phyloP scores from a whole-genome alignment of 148 eudicot species.

The Silene conica region DNA sequence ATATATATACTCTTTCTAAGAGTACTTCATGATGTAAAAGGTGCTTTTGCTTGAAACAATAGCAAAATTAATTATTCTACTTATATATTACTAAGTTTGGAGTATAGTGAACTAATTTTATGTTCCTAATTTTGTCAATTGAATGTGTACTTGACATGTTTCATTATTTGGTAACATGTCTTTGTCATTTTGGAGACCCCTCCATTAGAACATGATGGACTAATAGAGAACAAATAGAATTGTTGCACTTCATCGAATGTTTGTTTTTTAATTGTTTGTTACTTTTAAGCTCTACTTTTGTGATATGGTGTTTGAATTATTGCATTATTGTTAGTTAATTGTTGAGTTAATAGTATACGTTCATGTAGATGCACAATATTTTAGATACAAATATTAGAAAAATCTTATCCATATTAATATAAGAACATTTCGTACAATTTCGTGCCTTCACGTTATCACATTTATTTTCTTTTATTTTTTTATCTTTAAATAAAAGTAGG shows the following conservation, averaged over 20 bases:
- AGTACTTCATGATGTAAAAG: background rate
- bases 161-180: constrained; percentile 23
- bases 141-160: constrained; percentile 20
- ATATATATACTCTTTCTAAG: constrained; percentile 7
- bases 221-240: background rate
- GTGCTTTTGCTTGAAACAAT: constrained; percentile 20
- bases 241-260: background rate
- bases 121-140: constrained; percentile 14
- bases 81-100: background rate
- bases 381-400: too few relatives aligned
- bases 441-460: too few relatives aligned
- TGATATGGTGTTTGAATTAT: too few relatives aligned
- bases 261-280: background rate
- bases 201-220: background rate
- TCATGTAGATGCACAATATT: too few relatives aligned
- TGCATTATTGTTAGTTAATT: too few relatives aligned
- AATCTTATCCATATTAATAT: too few relatives aligned
- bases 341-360: too few relatives aligned
- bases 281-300: too few relatives aligned
- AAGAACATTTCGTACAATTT: too few relatives aligned
- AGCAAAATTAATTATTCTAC: constrained; percentile 7
- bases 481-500: too few relatives aligned
- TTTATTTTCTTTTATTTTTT: too few relatives aligned
- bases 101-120: background rate
- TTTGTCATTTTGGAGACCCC: constrained; percentile 9